Conservation (phyloP, 352 stramenopile species). For the Blastocystis sp. region DNA sequence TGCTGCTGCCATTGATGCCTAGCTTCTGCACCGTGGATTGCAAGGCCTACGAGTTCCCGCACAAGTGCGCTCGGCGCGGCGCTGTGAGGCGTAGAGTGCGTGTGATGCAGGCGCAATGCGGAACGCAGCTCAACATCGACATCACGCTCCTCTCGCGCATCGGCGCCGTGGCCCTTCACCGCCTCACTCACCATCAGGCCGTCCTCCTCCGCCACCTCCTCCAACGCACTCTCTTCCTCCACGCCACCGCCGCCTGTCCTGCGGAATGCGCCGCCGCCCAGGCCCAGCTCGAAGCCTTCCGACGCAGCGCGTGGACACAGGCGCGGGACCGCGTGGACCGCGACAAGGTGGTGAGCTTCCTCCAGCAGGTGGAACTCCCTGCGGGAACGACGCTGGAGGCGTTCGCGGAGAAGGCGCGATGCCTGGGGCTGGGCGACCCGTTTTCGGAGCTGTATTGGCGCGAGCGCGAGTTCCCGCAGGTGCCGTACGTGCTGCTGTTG, state of each 20-base stretch:
- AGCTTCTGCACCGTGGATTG: slow-evolving; percentile 1
- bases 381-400: neutral
- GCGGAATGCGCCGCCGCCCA: neutral
- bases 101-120: neutral
- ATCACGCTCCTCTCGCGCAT: neutral
- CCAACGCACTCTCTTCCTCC: slow-evolving; percentile 3
- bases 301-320: neutral
- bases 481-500: neutral
- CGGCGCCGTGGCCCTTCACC: neutral
- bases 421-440: neutral
- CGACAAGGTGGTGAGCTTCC: slow-evolving; percentile 4
- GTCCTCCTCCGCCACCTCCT: slow-evolving; percentile 5
- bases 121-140: slow-evolving; percentile 4
- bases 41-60: neutral
- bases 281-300: neutral
- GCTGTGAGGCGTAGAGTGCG: neutral
- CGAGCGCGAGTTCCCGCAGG: neutral
- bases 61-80: neutral
- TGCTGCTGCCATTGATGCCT: neutral
- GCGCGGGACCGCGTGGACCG: neutral
- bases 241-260: neutral
- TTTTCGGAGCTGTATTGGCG: slow-evolving; percentile 2
- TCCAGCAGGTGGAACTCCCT: neutral
- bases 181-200: neutral
- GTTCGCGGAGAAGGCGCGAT: neutral